These are phyloP conservation scores for Paraphaeosphaeria sporulosa DNA, from an alignment of 2,329 filamentous ascomycete genomes.

Conservation along the genomic window DNA sequence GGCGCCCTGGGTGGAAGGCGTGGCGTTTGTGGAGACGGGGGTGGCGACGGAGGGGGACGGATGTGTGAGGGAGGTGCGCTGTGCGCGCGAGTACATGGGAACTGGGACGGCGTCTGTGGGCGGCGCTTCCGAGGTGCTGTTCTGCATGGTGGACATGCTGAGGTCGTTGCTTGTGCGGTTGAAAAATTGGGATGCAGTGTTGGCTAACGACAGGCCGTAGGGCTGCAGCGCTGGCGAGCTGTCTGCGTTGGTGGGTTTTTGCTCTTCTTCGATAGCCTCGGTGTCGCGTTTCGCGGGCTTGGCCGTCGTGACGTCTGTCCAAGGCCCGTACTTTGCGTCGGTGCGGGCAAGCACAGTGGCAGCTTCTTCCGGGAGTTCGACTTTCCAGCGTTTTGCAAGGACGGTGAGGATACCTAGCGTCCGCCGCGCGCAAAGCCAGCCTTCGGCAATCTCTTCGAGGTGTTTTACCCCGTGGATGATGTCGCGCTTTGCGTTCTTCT, in stretches of 20 bases:
- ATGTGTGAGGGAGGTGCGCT: slow-evolving; percentile 30
- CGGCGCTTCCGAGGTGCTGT: slow-evolving; percentile 39
- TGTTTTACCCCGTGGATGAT: slow-evolving; percentile 91
- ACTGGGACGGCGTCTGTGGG: slow-evolving; percentile 40
- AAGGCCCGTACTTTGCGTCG: slow-evolving; percentile 80
- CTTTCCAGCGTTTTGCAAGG: slow-evolving; percentile 86
- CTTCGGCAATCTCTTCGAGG: slow-evolving; percentile 92
- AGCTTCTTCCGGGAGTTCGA: slow-evolving; percentile 86
- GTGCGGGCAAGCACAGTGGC: slow-evolving; percentile 76
- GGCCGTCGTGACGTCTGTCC: slow-evolving; percentile 42
- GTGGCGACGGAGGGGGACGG: slow-evolving; percentile 7
- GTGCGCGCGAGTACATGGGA: slow-evolving; percentile 39
- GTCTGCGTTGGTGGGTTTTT: slow-evolving; percentile 20
- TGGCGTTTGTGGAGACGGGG: slow-evolving; percentile 31
- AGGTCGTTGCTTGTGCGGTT: slow-evolving; percentile 28
- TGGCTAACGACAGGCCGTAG: slow-evolving; percentile 40
- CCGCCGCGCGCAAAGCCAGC: slow-evolving; percentile 88
- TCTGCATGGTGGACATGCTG: slow-evolving; percentile 16
- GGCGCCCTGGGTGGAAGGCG: slow-evolving; percentile 36
- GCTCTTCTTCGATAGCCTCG: slow-evolving; percentile 20
- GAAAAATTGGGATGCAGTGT: slow-evolving; percentile 35
- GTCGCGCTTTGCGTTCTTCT: slow-evolving; percentile 88
- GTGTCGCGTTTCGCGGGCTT: slow-evolving; percentile 27
- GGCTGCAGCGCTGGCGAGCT: slow-evolving; percentile 36
- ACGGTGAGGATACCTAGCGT: slow-evolving; percentile 86